A percentile compares a stretch with the other conserved stretches of the same genome.
These are phyloP conservation scores for Westerdykella aurantiaca DNA, from an alignment of 2,329 filamentous ascomycete species.

Conservation along the genomic window DNA sequence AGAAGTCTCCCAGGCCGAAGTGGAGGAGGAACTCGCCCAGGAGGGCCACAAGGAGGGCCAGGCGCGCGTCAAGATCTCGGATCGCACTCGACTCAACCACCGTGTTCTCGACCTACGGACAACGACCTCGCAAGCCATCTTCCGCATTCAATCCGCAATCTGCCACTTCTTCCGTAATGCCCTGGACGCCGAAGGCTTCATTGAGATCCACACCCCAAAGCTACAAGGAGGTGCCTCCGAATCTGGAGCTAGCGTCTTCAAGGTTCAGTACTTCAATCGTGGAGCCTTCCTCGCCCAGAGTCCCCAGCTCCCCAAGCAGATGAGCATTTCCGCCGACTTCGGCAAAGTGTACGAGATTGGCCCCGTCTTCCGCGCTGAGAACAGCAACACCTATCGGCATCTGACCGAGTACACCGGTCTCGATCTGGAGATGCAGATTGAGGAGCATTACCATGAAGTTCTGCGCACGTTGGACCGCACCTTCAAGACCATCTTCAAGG, in stretches of 20 bases:
- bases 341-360: slow-evolving; percentile 84
- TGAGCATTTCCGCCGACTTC: slow-evolving; percentile 85
- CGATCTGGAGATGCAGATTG: slow-evolving; percentile 88
- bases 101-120: slow-evolving; percentile 80
- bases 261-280: slow-evolving; percentile 84
- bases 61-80: slow-evolving; percentile 57
- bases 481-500: slow-evolving; percentile 73
- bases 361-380: slow-evolving; percentile 77
- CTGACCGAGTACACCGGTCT: slow-evolving; percentile 91
- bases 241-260: slow-evolving; percentile 85
- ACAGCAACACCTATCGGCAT: slow-evolving; percentile 84
- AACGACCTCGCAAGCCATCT: slow-evolving; percentile 79
- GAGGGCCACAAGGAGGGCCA: slow-evolving; percentile 53
- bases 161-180: slow-evolving; percentile 72
- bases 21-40: slow-evolving; percentile 46
- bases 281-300: slow-evolving; percentile 86
- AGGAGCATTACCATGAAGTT: slow-evolving; percentile 84
- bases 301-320: slow-evolving; percentile 87
- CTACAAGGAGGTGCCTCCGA: slow-evolving; percentile 85
- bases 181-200: slow-evolving; percentile 70
- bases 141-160: slow-evolving; percentile 77
- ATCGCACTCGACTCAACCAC: slow-evolving; percentile 69
- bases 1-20: slow-evolving; percentile 54
- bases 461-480: slow-evolving; percentile 71
- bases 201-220: slow-evolving; percentile 92